phyloP scores from a whole-genome alignment of 805 yeast genomes.

The Danielia oregonensis region DNA sequence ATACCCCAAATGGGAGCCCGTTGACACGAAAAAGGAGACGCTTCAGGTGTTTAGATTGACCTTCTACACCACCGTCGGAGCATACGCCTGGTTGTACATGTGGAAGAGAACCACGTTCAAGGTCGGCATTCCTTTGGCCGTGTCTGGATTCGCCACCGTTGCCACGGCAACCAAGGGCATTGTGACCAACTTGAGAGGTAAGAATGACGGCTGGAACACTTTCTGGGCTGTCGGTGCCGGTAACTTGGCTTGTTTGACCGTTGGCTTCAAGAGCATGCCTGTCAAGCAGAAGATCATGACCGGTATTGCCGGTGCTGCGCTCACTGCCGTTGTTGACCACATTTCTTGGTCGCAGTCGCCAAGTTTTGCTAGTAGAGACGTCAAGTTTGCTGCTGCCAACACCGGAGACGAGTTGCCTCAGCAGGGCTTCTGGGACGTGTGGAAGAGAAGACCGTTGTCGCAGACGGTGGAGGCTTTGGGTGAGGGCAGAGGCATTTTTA shows the following conservation, averaged over 20 bases:
- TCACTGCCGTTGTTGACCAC: slow-evolving; percentile 36
- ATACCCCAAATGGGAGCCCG: slow-evolving; percentile 49
- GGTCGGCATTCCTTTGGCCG: slow-evolving; percentile 36
- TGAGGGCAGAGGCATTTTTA: slow-evolving; percentile 56
- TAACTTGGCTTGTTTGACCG: slow-evolving; percentile 44
- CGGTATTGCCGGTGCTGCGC: slow-evolving; percentile 37
- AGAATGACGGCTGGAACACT: slow-evolving; percentile 59
- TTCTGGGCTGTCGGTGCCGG: slow-evolving; percentile 60
- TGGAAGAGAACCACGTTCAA: slow-evolving; percentile 43
- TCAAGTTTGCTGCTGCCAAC: slow-evolving; percentile 38
- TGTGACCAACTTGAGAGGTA: slow-evolving; percentile 57
- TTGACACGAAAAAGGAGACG: slow-evolving; percentile 52
- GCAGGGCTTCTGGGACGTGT: slow-evolving; percentile 72
- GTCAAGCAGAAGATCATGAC: slow-evolving; percentile 38
- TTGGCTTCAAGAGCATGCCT: slow-evolving; percentile 40
- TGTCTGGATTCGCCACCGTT: slow-evolving; percentile 44
- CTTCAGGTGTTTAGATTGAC: slow-evolving; percentile 44
- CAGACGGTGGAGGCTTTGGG: slow-evolving; percentile 78
- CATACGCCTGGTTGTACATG: slow-evolving; percentile 45
- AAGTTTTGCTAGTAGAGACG: slow-evolving; percentile 35
- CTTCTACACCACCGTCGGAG: slow-evolving; percentile 45
- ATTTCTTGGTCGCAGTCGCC: slow-evolving; percentile 40
- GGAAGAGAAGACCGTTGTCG: slow-evolving; percentile 75
- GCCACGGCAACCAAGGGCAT: slow-evolving; percentile 49
- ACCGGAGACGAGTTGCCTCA: slow-evolving; percentile 27